Base-by-base conservation (phyloP, 1,284 basidiomycete genomes). In the Xerocomus nothofagi region DNA sequence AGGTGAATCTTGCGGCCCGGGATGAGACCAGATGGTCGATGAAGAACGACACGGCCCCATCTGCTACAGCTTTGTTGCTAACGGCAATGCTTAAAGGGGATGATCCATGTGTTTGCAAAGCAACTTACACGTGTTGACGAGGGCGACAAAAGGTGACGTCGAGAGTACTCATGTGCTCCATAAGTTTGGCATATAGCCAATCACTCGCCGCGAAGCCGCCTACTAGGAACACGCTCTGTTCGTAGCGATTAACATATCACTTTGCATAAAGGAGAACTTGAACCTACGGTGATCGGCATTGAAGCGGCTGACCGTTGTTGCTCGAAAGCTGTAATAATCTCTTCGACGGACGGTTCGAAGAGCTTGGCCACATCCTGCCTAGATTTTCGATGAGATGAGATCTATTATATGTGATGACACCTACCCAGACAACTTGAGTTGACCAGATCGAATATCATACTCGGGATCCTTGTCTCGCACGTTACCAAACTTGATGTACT, bases 1-100 rank as follows among this genome's bases (percentile, higher is more conserved):
- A 78, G 0, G 73, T 70, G 30, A 66, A 64, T 52, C 68, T 73
- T 6, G 78, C 68, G 4, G 76, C 60, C 7, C 78, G 66, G 0
- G 68, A 67, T 1, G 71, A 67, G 17, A 81, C 78, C 27, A 69
- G 70, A 49, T 73, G 77, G 50, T 80, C 76, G 15, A 80, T 50
- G 53, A 73, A 77, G 56, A 72, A 80, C 1, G 75, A 79, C 11
- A 80, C 67, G 1, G 76, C 77, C 0, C 79, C 79, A 41, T 80
- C 76, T 0, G 78, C 73, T 4, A 80, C 79, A 1, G 78, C 77
- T 55, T 81, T 81, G 49, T 77, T 79, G 17, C 78, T 80, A 33
- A 56, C 3, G 65, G 6, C 2, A 55, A 6, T 66, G 62, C 42
- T 65, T 63, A 20, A 58, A 49, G 2, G 11, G 20, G 4, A 17